Evolutionary conservation across 805 yeast species (phyloP), one percentile per base, ranked within the genome.

Genomic region (Brettanomyces nanus): DNA sequence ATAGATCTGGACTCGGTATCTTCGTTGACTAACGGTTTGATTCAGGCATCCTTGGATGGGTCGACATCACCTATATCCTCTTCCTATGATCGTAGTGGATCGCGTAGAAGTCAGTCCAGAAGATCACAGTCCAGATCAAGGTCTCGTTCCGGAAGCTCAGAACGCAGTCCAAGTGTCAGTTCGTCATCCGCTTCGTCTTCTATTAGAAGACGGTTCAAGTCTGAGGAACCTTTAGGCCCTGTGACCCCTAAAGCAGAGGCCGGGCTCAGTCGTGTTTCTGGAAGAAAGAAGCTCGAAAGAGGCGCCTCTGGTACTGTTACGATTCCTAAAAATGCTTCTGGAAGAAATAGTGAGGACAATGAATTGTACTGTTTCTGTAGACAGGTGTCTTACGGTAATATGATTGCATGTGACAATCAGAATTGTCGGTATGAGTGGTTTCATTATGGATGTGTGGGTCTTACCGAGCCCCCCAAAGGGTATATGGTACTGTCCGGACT

Each of bases 401-500:
- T 74, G 80, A 73, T 74, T 52, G 80, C 76, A 0, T 74, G 80
- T 51, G 80, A 74, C 46, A 74, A 74, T 43, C 75, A 74, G 26
- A 73, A 70, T 49, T 75, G 80, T 59, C 66, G 71, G 45, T 73
- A 61, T 45, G 80, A 75, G 50, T 75, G 80, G 80, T 75, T 75
- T 52, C 80, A 75, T 52, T 75, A 77, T 68, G 66, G 67, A 39
- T 75, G 98, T 68, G 97, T 92, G 31, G 96, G 96, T 1, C 69
- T 92, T 45, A 85, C 81, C 25, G 89, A 85, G 42, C 96, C 95
- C 7, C 98, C 98, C 4, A 77, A 78, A 52, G n/a, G 97, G 96
- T 13, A 81, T 83, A 34, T 92, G 98, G 98, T 90, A 79, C 58
- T 92, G 98, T 65, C 90, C 97, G 0, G 90, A 84, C 44, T 89